These are phyloP conservation scores for Zasmidium citrigriseum DNA, from an alignment of 2,329 filamentous ascomycete species.

Conservation along the genomic window DNA sequence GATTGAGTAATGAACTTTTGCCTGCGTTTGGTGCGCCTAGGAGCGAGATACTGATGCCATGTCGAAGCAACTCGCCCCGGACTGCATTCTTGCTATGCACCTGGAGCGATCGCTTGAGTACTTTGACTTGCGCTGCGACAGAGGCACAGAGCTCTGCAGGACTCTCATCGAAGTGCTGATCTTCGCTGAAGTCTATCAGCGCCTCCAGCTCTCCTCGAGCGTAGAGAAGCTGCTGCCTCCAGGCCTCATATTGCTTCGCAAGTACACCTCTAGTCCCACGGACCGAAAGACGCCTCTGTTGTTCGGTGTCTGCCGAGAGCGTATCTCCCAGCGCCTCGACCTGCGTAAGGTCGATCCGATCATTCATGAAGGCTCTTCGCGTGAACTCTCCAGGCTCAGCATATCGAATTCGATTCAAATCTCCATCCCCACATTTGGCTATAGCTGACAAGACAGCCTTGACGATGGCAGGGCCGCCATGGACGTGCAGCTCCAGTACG, in stretches of 20 bases:
- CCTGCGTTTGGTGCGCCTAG: conserved; percentile 91
- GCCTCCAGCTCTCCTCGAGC: conserved; percentile 92
- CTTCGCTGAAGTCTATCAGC: conserved; percentile 94
- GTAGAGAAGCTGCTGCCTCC: conserved; percentile 74
- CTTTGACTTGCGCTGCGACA: conserved; percentile 65
- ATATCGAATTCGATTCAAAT: conserved; percentile 63
- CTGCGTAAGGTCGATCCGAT: conserved; percentile 82
- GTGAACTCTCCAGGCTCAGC: conserved; percentile 97
- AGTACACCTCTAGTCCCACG: conserved; percentile 68
- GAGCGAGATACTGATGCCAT: conserved; percentile 82
- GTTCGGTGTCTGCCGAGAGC: conserved; percentile 74
- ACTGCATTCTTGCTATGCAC: conserved; percentile 75
- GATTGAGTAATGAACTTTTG: conserved; percentile 91
- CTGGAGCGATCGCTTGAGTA: conserved; percentile 63
- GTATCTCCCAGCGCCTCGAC: conserved; percentile 66
- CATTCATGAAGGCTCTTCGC: conserved; percentile 83
- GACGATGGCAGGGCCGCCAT: conserved; percentile 86
- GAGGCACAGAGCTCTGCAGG: conserved; percentile 69
- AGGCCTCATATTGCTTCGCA: conserved; percentile 75
- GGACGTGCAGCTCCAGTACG: conserved; percentile 89
- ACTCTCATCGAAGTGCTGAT: conserved; percentile 94
- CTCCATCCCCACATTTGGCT: conserved; percentile 22
- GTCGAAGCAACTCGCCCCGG: conserved; percentile 78
- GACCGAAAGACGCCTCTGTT: conserved; percentile 85
- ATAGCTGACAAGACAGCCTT: conserved; percentile 83